Conservation (phyloP, 2,329 filamentous ascomycete genomes). For the Pseudocercospora macadamiae region DNA sequence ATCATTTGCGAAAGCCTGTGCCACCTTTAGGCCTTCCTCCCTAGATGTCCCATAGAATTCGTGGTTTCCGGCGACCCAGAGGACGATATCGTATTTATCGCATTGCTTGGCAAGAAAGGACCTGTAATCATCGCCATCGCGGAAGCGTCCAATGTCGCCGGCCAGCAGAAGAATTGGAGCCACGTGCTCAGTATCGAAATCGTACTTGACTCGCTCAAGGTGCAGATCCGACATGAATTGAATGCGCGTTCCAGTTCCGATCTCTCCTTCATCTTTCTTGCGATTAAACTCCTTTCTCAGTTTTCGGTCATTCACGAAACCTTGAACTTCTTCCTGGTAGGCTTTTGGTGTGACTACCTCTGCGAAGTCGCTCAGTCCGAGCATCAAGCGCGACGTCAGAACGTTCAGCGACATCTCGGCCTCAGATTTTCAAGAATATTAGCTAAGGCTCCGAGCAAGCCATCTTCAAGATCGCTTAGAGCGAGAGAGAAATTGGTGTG, state of each 20-base stretch:
- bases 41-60: conserved; percentile 56
- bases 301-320: not conserved
- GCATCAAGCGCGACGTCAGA: not conserved
- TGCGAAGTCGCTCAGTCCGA: not conserved
- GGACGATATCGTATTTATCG: conserved; percentile 48
- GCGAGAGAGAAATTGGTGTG: not conserved
- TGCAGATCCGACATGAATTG: conserved; percentile 57
- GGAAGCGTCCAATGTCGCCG: conserved; percentile 56
- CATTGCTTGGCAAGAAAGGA: conserved; percentile 49
- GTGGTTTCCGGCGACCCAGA: conserved; percentile 58
- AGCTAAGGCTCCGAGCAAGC: no score
- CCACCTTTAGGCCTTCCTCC: conserved; percentile 43
- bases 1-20: conserved; percentile 45
- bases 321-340: not conserved
- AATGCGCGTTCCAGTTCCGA: not conserved
- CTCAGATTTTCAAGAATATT: not conserved
- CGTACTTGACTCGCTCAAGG: conserved; percentile 46
- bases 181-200: conserved; percentile 44
- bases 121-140: conserved; percentile 51
- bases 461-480: no score
- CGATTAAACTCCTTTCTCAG: not conserved
- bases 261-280: not conserved
- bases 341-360: not conserved
- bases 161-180: conserved; percentile 51
- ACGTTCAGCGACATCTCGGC: not conserved